Percentiles rank a stretch among this genome's conserved stretches.
Evolutionary conservation across 371 early-diverging fungal genomes (phyloP).

Genomic region (Apophysomyces elegans): DNA sequence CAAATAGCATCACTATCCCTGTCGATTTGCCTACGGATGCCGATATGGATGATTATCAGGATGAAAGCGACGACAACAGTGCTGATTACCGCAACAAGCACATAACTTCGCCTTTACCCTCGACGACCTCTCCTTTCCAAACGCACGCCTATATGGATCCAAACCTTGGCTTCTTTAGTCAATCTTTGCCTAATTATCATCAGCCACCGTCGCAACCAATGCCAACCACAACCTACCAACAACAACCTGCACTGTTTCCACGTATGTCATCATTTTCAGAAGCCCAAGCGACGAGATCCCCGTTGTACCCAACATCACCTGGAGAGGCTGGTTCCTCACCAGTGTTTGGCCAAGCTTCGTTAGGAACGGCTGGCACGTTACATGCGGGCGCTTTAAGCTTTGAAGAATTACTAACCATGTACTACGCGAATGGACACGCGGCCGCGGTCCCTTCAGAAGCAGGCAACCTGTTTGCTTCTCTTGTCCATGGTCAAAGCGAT

Average conservation of each 20-base stretch:
- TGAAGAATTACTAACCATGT: slow-evolving; percentile 28
- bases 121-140: slow-evolving; percentile 12
- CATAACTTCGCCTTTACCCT: slow-evolving; percentile 22
- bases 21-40: slow-evolving; percentile 36
- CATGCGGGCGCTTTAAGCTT: slow-evolving; percentile 33
- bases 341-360: slow-evolving; percentile 3
- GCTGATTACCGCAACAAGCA: slow-evolving; percentile 12
- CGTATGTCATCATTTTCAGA: slow-evolving; percentile 14
- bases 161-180: slow-evolving; percentile 19
- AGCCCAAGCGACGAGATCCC: slow-evolving; percentile 25
- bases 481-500: slow-evolving; percentile 12
- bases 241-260: slow-evolving; percentile 15
- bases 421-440: slow-evolving; percentile 16
- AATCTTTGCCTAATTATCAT: slow-evolving; percentile 24
- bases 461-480: slow-evolving; percentile 14
- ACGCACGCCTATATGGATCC: slow-evolving; percentile 12
- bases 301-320: slow-evolving; percentile 16
- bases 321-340: slow-evolving; percentile 18
- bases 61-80: slow-evolving; percentile 11
- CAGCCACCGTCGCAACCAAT: slow-evolving; percentile 3
- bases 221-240: slow-evolving; percentile 10
- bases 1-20: slow-evolving; percentile 41
- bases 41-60: slow-evolving; percentile 32
- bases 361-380: slow-evolving; percentile 16
- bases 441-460: neutral